Evolutionary conservation across 2,329 filamentous ascomycete genomes (phyloP), one percentile per base, ranked within the genome.

Genomic region (Penicillium concentricum): DNA sequence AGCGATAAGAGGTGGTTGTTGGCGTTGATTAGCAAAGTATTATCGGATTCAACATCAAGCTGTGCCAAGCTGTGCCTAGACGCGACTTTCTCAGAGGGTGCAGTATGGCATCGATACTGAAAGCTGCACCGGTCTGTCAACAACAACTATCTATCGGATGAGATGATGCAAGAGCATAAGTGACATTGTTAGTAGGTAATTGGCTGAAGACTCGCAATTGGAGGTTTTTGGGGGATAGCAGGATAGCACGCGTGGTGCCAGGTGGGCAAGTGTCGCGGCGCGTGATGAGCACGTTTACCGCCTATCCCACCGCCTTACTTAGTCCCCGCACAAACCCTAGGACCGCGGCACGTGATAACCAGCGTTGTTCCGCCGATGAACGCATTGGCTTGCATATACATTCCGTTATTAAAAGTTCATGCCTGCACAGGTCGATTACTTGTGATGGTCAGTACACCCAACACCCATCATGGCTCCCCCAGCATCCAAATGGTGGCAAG

Each of bases 291-390:
- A 12, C 3, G 18, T 35, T 24, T n/a, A 46, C 49, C 49, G 48
- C 48, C 26, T 18, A 7, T 13, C 12, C 2, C 24, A 43, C 48
- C 48, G 49, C 49, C 30, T 44, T 34, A 16, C 30, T 35, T 46
- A 35, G 30, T 34, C 15, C 18, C 30, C 15, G 44, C 44, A 46
- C 30, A 46, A 46, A 22, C 20, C 18, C 20, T 4, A 53, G n/a
- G 32, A 28, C 61, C 42, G 53, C 51, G 42, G 60, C 63, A 63
- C 63, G 61, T 65, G 63, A 65, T 54, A 35, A 20, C 43, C 51
- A 49, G 54, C 57, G 52, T 62, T 56, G 61, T 65, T 62, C 57
- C 58, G 61, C 58, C 44, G 59, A 64, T 62, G 61, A 65, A 45
- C 61, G 54, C 59, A 65, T 63, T 57, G 38, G 49, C 49, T 34